Conservation (phyloP, 768 basidiomycete species). For the Lentinula lateritia region DNA sequence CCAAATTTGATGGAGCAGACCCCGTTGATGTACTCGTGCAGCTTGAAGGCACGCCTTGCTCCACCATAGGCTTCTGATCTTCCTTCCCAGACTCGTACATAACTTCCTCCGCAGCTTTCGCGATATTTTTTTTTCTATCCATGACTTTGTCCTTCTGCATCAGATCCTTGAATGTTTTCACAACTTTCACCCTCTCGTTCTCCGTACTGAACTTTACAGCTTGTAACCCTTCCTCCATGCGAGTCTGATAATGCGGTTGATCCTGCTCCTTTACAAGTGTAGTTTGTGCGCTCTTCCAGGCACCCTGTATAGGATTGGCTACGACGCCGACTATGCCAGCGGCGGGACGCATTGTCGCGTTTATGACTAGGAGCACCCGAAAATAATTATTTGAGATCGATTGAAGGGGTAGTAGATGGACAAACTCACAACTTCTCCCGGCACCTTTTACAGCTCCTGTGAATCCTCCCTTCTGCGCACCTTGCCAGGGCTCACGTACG, state of each 20-base stretch:
- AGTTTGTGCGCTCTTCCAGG: conserved; percentile 31
- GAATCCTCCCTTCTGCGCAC: conserved; percentile 30
- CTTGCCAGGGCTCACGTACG: conserved; percentile 24
- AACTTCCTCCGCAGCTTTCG: conserved; percentile 25
- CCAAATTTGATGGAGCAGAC: background rate
- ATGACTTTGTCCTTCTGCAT: conserved; percentile 17
- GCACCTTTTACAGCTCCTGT: conserved; percentile 29
- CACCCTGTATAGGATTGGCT: conserved; percentile 23
- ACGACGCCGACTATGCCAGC: conserved; percentile 30
- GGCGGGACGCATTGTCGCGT: conserved; percentile 25
- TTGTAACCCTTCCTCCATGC: conserved; percentile 33
- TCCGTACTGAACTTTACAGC: conserved; percentile 27
- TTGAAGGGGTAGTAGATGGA: too few species aligned
- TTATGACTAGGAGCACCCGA: conserved; percentile 17
- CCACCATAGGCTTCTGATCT: conserved; percentile 2
- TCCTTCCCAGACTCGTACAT: conserved; percentile 14
- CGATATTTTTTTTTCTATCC: conserved; percentile 28
- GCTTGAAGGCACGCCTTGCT: conserved; percentile 10
- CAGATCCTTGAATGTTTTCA: conserved; percentile 32
- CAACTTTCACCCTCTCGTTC: conserved; percentile 25
- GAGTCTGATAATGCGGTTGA: conserved; percentile 26
- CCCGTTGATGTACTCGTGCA: background rate
- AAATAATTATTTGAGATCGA: background rate
- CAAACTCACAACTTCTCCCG: conserved; percentile 25
- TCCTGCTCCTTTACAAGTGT: conserved; percentile 24